These are phyloP conservation scores for Eimeria acervulina DNA, from an alignment of 169 alveolate species.

Conservation along the genomic window DNA sequence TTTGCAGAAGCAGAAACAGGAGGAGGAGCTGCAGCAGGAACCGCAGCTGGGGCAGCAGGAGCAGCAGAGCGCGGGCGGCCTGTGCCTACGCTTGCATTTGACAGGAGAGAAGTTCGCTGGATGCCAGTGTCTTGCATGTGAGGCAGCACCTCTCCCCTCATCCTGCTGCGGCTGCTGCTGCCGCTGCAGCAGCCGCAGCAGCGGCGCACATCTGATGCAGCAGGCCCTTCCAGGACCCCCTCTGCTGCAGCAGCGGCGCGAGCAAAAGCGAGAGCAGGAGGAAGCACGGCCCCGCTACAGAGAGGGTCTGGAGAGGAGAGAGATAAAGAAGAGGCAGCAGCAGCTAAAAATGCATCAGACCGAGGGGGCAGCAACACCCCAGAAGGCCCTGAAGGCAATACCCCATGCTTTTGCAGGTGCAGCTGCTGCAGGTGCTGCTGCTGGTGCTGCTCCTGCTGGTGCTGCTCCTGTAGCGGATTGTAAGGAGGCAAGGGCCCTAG, in stretches of 20 bases:
- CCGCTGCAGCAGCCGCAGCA: conserved; percentile 67
- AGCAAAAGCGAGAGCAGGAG: conserved; percentile 43
- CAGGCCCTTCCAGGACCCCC: conserved; percentile 1
- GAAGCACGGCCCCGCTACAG: conserved; percentile 21
- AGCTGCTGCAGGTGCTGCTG: neutral
- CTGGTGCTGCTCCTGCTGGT: conserved; percentile 9
- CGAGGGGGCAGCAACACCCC: neutral
- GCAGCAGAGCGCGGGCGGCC: conserved; percentile 44
- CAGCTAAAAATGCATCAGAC: neutral
- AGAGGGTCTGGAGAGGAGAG: neutral
- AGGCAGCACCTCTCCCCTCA: conserved; percentile 1
- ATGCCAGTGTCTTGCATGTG: neutral
- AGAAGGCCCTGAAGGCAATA: neutral
- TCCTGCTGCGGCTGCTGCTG: conserved; percentile 34
- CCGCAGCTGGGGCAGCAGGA: conserved; percentile 23
- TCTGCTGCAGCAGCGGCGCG: conserved; percentile 59
- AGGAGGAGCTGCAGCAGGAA: neutral
- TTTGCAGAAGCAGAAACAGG: neutral
- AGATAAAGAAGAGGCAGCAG: neutral
- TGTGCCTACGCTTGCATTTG: conserved; percentile 56
- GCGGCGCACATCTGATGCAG: conserved; percentile 9
- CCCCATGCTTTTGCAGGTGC: too few species aligned
- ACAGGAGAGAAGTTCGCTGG: conserved; percentile 9
- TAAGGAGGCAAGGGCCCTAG: neutral
- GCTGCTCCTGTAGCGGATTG: conserved; percentile 44